Evolutionary conservation across 768 basidiomycete species (phyloP).

Genomic region (Phylloporus arenicola): DNA sequence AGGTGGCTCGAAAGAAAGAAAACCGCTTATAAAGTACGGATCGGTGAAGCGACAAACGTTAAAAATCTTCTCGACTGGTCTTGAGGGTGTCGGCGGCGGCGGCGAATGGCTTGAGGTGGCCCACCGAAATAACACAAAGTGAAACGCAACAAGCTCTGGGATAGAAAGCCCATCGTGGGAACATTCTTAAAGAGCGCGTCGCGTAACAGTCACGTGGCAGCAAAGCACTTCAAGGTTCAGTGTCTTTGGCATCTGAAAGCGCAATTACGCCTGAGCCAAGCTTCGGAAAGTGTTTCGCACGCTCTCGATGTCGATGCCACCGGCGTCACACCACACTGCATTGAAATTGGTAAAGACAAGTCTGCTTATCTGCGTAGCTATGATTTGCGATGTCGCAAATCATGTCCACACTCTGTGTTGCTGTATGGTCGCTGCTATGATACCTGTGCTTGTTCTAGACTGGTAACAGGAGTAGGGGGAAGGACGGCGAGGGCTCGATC

Average conservation of each 20-base stretch:
- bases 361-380: not conserved
- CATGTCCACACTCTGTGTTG: not conserved
- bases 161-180: conserved; percentile 26
- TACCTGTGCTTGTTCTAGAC: conserved; percentile 6
- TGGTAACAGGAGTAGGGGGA: conserved; percentile 10
- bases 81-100: conserved; percentile 10
- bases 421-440: conserved; percentile 4
- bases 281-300: not conserved
- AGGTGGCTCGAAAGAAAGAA: conserved; percentile 21
- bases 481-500: conserved; percentile 32
- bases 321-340: no score
- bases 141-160: conserved; percentile 25
- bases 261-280: not conserved
- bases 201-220: conserved; percentile 34
- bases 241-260: not conserved
- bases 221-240: conserved; percentile 14
- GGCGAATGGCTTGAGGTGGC: conserved; percentile 10
- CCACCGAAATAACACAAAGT: conserved; percentile 24
- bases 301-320: not conserved
- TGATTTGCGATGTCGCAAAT: no score
- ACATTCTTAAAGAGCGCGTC: conserved; percentile 34
- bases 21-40: conserved; percentile 10
- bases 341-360: not conserved
- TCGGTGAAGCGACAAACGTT: conserved; percentile 8
- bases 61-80: conserved; percentile 4